phyloP scores from a whole-genome alignment of 2,329 filamentous ascomycete genomes.

The Sporothrix pseudoabietina region DNA sequence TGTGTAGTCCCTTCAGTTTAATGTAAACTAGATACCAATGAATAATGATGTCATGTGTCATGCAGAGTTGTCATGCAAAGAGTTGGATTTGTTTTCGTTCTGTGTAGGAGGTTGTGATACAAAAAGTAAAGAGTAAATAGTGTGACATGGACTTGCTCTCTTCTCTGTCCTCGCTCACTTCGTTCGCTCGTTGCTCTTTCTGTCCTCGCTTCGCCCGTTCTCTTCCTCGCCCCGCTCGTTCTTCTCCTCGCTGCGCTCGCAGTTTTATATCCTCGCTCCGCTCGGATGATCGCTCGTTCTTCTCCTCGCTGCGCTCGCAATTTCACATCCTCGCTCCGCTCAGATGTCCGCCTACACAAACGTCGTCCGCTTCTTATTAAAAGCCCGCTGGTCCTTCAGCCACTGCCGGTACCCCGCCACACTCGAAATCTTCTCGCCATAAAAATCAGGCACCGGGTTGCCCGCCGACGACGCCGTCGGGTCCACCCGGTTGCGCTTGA shows the following conservation, averaged over 20 bases:
- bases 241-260: background rate
- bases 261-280: background rate
- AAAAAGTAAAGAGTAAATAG: background rate
- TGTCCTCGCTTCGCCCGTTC: background rate
- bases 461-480: conserved; percentile 83
- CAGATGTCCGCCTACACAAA: conserved; percentile 51
- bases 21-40: background rate
- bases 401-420: conserved; percentile 89
- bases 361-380: conserved; percentile 83
- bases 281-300: background rate
- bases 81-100: conserved; percentile 15
- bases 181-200: too few relatives aligned
- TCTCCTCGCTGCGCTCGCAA: background rate
- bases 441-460: conserved; percentile 96
- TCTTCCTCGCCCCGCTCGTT: background rate
- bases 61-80: too few relatives aligned
- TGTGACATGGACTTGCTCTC: background rate
- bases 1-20: conserved; percentile 41
- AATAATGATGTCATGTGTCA: background rate
- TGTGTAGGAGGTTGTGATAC: conserved; percentile 2
- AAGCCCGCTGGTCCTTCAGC: conserved; percentile 96
- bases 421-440: conserved; percentile 95
- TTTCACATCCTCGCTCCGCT: too few relatives aligned
- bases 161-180: background rate
- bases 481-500: conserved; percentile 91